phyloP scores from a whole-genome alignment of 345 rosid species.

The Populus tremula region DNA sequence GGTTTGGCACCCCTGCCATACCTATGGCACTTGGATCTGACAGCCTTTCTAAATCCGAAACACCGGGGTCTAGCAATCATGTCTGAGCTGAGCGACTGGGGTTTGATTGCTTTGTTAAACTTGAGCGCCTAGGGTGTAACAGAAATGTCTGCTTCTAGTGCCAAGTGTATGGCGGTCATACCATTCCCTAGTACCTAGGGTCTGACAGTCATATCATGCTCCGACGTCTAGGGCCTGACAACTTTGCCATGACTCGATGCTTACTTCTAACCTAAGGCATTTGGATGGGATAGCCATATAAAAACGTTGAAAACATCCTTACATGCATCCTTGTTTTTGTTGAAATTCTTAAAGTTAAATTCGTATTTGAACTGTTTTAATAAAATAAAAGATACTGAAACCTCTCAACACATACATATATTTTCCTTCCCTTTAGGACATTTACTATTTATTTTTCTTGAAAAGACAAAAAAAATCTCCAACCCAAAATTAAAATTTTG shows the following conservation, averaged over 20 bases:
- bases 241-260: accelerated
- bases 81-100: accelerated
- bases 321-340: accelerated
- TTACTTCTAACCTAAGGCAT: too few species aligned
- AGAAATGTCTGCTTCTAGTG: accelerated
- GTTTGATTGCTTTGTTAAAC: too few species aligned
- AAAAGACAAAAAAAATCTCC: too few species aligned
- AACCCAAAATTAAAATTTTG: too few species aligned
- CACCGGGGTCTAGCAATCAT: accelerated
- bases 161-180: accelerated
- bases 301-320: too few species aligned
- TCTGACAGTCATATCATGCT: accelerated
- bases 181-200: accelerated
- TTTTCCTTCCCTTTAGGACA: too few species aligned
- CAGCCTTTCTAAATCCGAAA: accelerated
- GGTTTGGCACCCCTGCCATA: too few species aligned
- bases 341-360: accelerated
- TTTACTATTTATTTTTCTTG: too few species aligned
- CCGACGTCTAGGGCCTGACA: accelerated
- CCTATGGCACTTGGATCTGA: too few species aligned
- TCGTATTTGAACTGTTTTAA: too few species aligned
- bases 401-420: too few species aligned
- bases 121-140: accelerated
- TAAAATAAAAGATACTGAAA: too few species aligned
- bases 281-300: accelerated